These are phyloP conservation scores for Lipomyces mesembrius DNA, from an alignment of 805 yeast species.

Conservation along the genomic window DNA sequence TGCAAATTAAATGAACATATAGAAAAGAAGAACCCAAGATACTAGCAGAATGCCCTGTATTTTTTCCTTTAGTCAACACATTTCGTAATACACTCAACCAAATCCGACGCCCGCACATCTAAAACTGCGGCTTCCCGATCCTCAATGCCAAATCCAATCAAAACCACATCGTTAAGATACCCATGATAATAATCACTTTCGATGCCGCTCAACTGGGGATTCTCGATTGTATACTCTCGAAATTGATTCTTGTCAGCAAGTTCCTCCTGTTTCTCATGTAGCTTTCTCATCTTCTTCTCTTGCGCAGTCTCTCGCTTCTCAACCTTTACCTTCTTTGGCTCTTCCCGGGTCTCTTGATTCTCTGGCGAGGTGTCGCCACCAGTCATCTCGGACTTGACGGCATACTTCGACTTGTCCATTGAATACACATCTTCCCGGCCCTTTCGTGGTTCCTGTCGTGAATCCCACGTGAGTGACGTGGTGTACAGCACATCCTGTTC, in stretches of 20 bases:
- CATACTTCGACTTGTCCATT: constrained; percentile 17
- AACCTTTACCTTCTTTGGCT: constrained; percentile 19
- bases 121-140: constrained; percentile 34
- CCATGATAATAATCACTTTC: constrained; percentile 36
- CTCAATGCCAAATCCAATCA: constrained; percentile 34
- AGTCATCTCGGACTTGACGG: constrained; percentile 15
- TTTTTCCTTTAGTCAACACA: constrained; percentile 12
- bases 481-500: constrained; percentile 29
- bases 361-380: neutral
- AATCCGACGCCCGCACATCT: constrained; percentile 33
- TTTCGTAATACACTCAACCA: constrained; percentile 29
- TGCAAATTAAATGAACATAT: neutral
- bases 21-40: neutral
- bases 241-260: constrained; percentile 5
- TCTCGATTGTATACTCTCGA: constrained; percentile 11
- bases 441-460: constrained; percentile 29
- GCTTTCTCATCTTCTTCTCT: constrained; percentile 17
- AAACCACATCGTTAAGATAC: constrained; percentile 33
- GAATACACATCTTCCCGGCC: constrained; percentile 21
- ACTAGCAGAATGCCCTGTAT: neutral
- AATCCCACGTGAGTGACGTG: constrained; percentile 32
- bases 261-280: constrained; percentile 13
- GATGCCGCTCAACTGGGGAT: constrained; percentile 28
- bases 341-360: constrained; percentile 9
- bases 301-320: constrained; percentile 18